phyloP scores from a whole-genome alignment of 1,284 basidiomycete genomes.

The Porogramme epimiltina region DNA sequence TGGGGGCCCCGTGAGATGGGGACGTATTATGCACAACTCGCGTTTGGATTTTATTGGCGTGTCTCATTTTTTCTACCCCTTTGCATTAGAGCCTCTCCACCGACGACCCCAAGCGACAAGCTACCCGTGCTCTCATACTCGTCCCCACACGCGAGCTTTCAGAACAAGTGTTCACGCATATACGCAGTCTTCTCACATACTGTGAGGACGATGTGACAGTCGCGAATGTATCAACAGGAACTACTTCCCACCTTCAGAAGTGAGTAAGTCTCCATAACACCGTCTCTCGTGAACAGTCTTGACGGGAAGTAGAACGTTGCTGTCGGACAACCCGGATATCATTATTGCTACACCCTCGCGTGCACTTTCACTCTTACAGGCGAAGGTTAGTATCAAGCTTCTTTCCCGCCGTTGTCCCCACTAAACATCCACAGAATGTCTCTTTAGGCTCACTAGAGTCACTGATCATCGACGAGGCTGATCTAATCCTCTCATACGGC shows the following conservation, averaged over 20 bases:
- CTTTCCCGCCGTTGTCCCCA: not conserved
- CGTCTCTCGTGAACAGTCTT: not conserved
- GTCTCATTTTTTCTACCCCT: no score
- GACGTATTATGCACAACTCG: not conserved
- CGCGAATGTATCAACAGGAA: constrained; percentile 82
- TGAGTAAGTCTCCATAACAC: constrained; percentile 36
- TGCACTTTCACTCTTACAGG: constrained; percentile 77
- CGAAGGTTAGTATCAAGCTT: constrained; percentile 58
- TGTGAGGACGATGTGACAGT: constrained; percentile 78
- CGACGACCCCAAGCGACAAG: constrained; percentile 47
- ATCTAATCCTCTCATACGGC: constrained; percentile 96
- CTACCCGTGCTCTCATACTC: constrained; percentile 83
- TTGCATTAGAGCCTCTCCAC: constrained; percentile 10
- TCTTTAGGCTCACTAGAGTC: constrained; percentile 71
- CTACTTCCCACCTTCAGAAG: constrained; percentile 78
- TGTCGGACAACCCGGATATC: constrained; percentile 93
- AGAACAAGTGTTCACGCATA: constrained; percentile 83
- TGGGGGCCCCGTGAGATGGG: no score
- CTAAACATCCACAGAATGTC: constrained; percentile 47
- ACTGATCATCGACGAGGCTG: constrained; percentile 97
- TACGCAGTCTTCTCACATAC: constrained; percentile 70
- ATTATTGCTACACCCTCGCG: constrained; percentile 92
- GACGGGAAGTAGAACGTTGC: constrained; percentile 53
- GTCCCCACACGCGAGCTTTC: constrained; percentile 95
- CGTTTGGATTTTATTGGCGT: not conserved